Evolutionary conservation across 306 rosid genomes (phyloP).

Genomic region (Biancaea sappan): DNA sequence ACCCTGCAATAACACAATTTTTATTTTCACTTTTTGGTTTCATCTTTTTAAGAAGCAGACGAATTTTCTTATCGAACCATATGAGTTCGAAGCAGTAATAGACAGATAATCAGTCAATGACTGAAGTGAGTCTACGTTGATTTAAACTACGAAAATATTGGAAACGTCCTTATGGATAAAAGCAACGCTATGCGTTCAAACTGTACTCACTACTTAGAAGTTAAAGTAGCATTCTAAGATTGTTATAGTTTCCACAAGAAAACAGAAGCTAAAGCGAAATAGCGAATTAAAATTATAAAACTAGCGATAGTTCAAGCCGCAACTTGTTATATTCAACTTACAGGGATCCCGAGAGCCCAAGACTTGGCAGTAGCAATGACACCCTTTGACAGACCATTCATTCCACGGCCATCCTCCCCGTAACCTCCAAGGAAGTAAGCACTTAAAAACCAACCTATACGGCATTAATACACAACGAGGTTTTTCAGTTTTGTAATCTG

Average conservation of each 20-base stretch:
- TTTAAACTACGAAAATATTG: constrained; percentile 1
- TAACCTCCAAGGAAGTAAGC: constrained; percentile 95
- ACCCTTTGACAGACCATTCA: constrained; percentile 76
- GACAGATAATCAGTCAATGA: neutral
- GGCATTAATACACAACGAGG: constrained; percentile 27
- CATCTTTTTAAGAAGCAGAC: neutral
- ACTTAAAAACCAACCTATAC: constrained; percentile 88
- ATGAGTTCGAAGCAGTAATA: neutral
- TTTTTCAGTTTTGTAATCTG: neutral
- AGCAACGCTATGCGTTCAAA: constrained; percentile 2
- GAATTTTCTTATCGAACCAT: neutral
- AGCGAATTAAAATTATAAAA: neutral
- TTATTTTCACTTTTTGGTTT: neutral
- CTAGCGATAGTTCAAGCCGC: neutral
- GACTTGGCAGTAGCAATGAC: constrained; percentile 77
- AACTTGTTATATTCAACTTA: constrained; percentile 39
- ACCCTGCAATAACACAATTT: neutral
- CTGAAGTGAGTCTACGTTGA: neutral
- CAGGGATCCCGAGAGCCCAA: constrained; percentile 95
- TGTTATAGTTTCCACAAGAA: neutral
- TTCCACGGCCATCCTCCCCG: constrained; percentile 89
- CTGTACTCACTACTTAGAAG: constrained; percentile 17
- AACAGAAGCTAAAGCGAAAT: neutral
- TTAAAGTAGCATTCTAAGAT: neutral
- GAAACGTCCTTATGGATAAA: constrained; percentile 15